These are phyloP conservation scores for Anthracocystis walkeri DNA, from an alignment of 1,284 basidiomycete genomes.

Conservation along the genomic window DNA sequence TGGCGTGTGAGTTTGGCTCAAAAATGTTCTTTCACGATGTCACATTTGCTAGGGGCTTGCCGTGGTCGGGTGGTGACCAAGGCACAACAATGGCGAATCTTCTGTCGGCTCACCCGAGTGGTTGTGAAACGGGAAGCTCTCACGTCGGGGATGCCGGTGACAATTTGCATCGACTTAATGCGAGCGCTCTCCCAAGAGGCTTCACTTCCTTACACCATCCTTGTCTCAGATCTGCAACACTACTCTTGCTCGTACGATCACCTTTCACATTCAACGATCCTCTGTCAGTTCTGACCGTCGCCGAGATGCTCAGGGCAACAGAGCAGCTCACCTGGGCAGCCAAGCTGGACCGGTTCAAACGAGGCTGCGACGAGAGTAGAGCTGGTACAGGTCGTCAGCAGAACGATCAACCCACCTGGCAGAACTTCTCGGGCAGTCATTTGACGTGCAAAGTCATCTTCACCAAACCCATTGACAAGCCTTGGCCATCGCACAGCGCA, in stretches of 20 bases:
- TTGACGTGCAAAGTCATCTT: conserved; percentile 27
- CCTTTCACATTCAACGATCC: background rate
- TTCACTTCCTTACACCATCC: too few species aligned
- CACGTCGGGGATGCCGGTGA: too few species aligned
- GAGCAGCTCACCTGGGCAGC: conserved; percentile 28
- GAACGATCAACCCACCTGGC: conserved; percentile 15
- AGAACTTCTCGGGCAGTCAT: conserved; percentile 28
- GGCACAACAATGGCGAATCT: too few species aligned
- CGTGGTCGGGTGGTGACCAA: too few species aligned
- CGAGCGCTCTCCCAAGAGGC: too few species aligned
- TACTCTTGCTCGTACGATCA: background rate
- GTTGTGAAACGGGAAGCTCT: too few species aligned
- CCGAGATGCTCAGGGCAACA: conserved; percentile 13
- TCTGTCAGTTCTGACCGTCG: too few species aligned
- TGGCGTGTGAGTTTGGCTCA: background rate
- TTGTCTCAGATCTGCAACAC: background rate
- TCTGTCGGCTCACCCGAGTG: too few species aligned
- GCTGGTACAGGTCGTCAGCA: background rate
- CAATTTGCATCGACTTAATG: too few species aligned
- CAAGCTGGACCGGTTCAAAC: conserved; percentile 16
- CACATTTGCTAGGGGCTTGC: too few species aligned
- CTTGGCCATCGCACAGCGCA: background rate
- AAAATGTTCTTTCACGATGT: too few species aligned
- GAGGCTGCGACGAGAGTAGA: conserved; percentile 11
- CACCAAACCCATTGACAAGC: conserved; percentile 23